A percentile compares a stretch with the other conserved stretches of the same genome.
Evolutionary conservation across 495 filamentous ascomycete species (phyloP).

Genomic region (Lasiosphaeriaceae sp.): DNA sequence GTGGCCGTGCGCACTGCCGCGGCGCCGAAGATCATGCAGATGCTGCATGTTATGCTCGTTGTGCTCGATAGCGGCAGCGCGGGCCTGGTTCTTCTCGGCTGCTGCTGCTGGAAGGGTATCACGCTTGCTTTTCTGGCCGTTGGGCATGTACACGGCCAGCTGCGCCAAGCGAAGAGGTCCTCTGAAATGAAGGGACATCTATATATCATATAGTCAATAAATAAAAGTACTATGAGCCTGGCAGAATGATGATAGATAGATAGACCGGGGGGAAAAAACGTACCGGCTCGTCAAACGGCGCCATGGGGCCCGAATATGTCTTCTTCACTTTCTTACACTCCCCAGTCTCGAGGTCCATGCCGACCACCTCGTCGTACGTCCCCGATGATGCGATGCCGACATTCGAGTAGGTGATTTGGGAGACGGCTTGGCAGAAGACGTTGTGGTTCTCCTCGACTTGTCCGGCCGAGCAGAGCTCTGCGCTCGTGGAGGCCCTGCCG

Average conservation of each 20-base stretch:
- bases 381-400: conserved; percentile 47
- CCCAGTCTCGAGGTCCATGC: conserved; percentile 54
- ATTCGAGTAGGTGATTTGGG: conserved; percentile 55
- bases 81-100: not conserved
- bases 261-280: too few species aligned
- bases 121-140: conserved; percentile 18
- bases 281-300: conserved; percentile 67
- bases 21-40: not conserved
- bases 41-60: not conserved
- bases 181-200: conserved; percentile 69
- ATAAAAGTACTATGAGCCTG: too few species aligned
- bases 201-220: not conserved
- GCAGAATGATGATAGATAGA: too few species aligned
- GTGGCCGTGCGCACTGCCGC: not conserved
- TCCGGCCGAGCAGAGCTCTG: conserved; percentile 13
- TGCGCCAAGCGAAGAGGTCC: conserved; percentile 60
- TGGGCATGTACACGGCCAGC: conserved; percentile 59
- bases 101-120: not conserved
- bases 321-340: conserved; percentile 45
- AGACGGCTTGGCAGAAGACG: conserved; percentile 55
- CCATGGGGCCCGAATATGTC: conserved; percentile 53
- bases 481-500: not conserved
- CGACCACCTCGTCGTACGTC: conserved; percentile 53
- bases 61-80: not conserved
- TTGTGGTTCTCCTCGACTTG: conserved; percentile 32